Evolutionary conservation across 2,329 filamentous ascomycete species (phyloP).

Genomic region (Chaetomium olivaceum): DNA sequence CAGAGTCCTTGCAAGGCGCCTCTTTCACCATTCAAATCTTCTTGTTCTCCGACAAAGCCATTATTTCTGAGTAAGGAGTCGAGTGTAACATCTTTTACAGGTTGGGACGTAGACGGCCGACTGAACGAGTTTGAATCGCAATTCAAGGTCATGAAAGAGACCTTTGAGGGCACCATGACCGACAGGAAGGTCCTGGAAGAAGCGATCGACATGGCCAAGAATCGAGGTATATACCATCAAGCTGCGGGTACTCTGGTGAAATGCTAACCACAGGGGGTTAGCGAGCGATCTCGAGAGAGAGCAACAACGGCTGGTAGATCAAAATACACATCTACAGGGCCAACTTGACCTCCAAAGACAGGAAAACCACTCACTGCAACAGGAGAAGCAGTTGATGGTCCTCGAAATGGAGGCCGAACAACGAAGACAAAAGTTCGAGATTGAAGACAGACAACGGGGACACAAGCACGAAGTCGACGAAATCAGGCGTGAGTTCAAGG

Average conservation of each 20-base stretch:
- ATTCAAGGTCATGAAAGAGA: conserved; percentile 69
- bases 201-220: conserved; percentile 71
- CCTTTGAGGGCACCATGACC: conserved; percentile 67
- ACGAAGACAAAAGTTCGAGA: conserved; percentile 49
- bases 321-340: conserved; percentile 56
- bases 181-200: conserved; percentile 73
- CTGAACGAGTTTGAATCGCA: conserved; percentile 75
- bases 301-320: conserved; percentile 48
- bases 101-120: conserved; percentile 76
- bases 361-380: conserved; percentile 33
- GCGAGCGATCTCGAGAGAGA: conserved; percentile 53
- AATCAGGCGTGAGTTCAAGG: conserved; percentile 50
- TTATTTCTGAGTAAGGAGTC: conserved; percentile 71
- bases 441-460: conserved; percentile 56
- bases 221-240: conserved; percentile 61
- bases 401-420: conserved; percentile 47
- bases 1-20: conserved; percentile 37
- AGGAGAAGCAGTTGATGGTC: conserved; percentile 45
- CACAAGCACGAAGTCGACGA: conserved; percentile 59
- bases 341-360: conserved; percentile 59
- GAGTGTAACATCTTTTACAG: conserved; percentile 65
- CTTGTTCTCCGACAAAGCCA: conserved; percentile 47
- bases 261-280: conserved; percentile 35
- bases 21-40: conserved; percentile 43
- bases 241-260: not conserved